Evolutionary conservation across 1,284 basidiomycete species (phyloP), one percentile per base, ranked within the genome.

Genomic region (Marasmius oreades): DNA sequence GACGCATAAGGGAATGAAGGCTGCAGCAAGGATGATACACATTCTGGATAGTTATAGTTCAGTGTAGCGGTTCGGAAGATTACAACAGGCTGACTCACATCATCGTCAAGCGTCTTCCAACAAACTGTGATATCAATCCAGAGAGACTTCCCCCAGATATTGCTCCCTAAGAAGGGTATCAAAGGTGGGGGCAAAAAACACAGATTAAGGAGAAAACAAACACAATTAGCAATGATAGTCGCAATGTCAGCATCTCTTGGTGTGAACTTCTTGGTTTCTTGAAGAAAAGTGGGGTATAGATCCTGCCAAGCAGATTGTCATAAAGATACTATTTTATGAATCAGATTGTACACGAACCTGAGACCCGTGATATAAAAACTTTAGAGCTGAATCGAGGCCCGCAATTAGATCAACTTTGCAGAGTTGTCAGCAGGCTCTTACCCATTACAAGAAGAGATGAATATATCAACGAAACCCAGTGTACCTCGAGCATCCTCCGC

Each of bases 361-460:
- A 57, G 89, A 92, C 14, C 91, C 92, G 71, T 95, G 93, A 3
- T 90, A 91, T 60, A 95, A 77, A 79, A 98, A 98, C 77, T 95
- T 97, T 81, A 97, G 94, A 6, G 90, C 88, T 82, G 67, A 34
- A n/a, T 3, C 31, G 20, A 42, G 18, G 14, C 45, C 5, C 36
- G 31, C 12, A 20, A 57, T 44, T 26, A n/a, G 37, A 14, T 45
- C 28, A 14, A 23, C 28, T n/a, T 45, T 22, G 18, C 44, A 51
- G 23, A 44, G n/a, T 20, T 26, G 31, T 48, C 31, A 20, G 31
- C 16, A 28, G 10, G 37, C 5, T 70, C 84, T 23, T 61, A 87
- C 88, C 88, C 2, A 84, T 84, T 88, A 91, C 90, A 51, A 92
- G 75, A 45, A 92, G 67, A 8, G 90, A 77, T 1, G 89, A 90